Evolutionary conservation across 441 rosid species (phyloP).

Genomic region (Gossypium davidsonii): DNA sequence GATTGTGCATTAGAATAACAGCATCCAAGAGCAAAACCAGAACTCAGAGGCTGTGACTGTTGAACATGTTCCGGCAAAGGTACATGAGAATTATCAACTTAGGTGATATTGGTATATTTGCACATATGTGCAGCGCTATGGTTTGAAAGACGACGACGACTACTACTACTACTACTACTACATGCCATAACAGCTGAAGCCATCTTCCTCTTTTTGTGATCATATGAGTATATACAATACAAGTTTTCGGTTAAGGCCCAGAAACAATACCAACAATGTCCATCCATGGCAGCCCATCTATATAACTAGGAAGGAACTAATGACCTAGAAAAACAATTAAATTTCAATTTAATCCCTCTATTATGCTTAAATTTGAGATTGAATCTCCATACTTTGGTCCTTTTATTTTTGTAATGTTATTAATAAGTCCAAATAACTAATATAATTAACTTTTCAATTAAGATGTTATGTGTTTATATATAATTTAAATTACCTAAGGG

Average conservation of each 20-base stretch:
- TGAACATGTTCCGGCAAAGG: constrained; percentile 20
- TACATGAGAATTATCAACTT: constrained; percentile 13
- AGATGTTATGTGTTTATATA: no score
- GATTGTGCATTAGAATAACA: constrained; percentile 16
- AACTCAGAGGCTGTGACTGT: constrained; percentile 19
- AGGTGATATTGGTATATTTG: constrained; percentile 15
- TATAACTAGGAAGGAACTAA: no score
- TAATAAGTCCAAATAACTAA: no score
- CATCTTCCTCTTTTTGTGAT: not conserved
- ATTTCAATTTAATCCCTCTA: no score
- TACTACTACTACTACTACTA: not conserved
- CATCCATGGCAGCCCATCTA: no score
- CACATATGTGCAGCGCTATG: constrained; percentile 23
- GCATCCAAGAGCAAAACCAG: constrained; percentile 20
- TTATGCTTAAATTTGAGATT: no score
- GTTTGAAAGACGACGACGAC: constrained; percentile 2
- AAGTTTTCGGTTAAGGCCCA: not conserved
- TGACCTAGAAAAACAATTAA: no score
- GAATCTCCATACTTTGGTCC: no score
- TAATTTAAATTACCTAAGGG: no score
- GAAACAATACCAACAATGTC: no score
- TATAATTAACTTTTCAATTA: no score
- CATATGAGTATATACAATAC: not conserved
- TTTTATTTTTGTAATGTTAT: no score
- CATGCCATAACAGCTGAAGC: constrained; percentile 13